Percentiles rank a stretch among this genome's conserved stretches.
phyloP scores from a whole-genome alignment of 768 basidiomycete genomes.

The Leccinum incarnatum region DNA sequence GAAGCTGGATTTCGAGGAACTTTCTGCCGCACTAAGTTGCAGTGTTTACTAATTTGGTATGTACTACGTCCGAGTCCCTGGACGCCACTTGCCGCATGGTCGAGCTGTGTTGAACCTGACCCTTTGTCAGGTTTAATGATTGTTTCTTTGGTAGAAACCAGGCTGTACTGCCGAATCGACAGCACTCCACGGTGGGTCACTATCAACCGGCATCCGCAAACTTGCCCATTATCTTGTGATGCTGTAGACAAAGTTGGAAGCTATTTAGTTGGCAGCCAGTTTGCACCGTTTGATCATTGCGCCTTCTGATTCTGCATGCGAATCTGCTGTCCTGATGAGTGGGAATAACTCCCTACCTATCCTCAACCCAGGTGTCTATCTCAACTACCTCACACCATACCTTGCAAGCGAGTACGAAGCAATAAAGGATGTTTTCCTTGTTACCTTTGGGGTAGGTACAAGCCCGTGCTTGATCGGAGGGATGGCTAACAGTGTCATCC shows the following conservation, averaged over 20 bases:
- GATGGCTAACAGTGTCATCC: slow-evolving; percentile 1
- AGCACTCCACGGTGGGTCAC: background rate
- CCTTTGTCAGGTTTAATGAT: background rate
- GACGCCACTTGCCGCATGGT: background rate
- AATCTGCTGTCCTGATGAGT: background rate
- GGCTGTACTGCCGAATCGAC: background rate
- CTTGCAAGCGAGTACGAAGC: slow-evolving; percentile 19
- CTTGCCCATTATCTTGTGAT: background rate
- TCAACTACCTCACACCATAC: slow-evolving; percentile 25
- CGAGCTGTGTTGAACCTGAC: background rate
- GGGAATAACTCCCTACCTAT: slow-evolving; percentile 4
- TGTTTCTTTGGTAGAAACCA: background rate
- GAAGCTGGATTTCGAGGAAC: background rate
- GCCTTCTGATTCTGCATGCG: background rate
- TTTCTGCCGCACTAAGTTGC: background rate
- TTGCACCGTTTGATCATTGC: background rate
- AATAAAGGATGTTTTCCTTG: slow-evolving; percentile 18
- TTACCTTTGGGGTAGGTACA: slow-evolving; percentile 21
- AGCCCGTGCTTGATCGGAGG: background rate
- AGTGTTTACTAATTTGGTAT: background rate
- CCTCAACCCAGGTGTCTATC: slow-evolving; percentile 24
- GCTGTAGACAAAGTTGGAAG: background rate
- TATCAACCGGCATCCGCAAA: background rate
- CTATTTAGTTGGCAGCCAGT: background rate
- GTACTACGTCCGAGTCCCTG: too few relatives aligned